These are phyloP conservation scores for Prosopis cineraria DNA, from an alignment of 306 rosid genomes.

Conservation along the genomic window DNA sequence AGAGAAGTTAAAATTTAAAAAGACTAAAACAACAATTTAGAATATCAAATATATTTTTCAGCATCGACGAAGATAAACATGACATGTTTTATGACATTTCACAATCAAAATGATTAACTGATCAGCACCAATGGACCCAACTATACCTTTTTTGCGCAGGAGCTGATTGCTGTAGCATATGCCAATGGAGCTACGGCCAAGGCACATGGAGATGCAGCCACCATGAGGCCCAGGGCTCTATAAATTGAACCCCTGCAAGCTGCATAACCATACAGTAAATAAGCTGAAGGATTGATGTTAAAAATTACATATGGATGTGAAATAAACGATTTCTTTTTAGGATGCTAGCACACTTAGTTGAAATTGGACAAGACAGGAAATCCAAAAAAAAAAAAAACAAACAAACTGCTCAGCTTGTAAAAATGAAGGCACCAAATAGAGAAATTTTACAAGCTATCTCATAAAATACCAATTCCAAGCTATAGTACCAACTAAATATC, in stretches of 20 bases:
- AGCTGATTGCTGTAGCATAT: slow-evolving; percentile 93
- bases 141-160: slow-evolving; percentile 89
- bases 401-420: slow-evolving; percentile 21
- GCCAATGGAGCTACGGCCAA: slow-evolving; percentile 98
- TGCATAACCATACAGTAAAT: slow-evolving; percentile 46
- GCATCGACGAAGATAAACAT: not conserved
- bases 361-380: not conserved
- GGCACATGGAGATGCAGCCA: slow-evolving; percentile 99
- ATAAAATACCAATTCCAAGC: not conserved
- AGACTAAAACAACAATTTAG: slow-evolving; percentile 1
- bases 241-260: slow-evolving; percentile 98
- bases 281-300: slow-evolving; percentile 35
- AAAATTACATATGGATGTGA: slow-evolving; percentile 26
- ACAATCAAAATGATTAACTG: slow-evolving; percentile 14
- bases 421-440: not conserved
- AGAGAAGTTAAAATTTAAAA: not conserved
- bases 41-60: slow-evolving; percentile 10
- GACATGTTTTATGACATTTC: slow-evolving; percentile 12
- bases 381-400: not conserved
- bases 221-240: slow-evolving; percentile 97
- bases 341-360: not conserved
- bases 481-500: not conserved
- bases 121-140: not conserved
- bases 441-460: not conserved
- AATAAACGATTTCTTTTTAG: slow-evolving; percentile 11